Evolutionary conservation across 305 asterid genomes (phyloP), one percentile per base, ranked within the genome.

Genomic region (Fraxinus dipetala): DNA sequence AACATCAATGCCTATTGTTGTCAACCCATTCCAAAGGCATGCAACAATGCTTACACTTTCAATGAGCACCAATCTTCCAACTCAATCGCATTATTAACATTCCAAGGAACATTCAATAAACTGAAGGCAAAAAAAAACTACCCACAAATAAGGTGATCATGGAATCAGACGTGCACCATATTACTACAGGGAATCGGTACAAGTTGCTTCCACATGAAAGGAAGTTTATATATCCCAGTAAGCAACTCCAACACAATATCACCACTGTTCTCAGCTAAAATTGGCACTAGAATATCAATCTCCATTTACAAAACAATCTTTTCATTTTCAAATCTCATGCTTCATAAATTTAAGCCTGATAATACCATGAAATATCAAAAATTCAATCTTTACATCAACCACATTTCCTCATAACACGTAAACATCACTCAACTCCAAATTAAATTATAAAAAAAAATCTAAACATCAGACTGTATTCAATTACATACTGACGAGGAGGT

Each of bases 401-500:
- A 54, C 87, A 88, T 88, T 85, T 63, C 65, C 81, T 72, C 76
- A 78, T 75, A 5, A 59, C 73, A 30, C 61, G 79, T 54, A 6
- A 54, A 20, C 30, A 51, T 18, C 59, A 45, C 61, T 51, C 61
- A 5, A 48, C 8, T 51, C 61, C 61, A 26, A 54, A 65, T 65
- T 65, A 24, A 65, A 65, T 65, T 9, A 0, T 10, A 0, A 4
- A 51, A 0, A 48, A 3, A 26, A 5, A 28, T 7, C 1, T 26
- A 65, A 67, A 28, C 32, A 75, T 73, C 43, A 80, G 81, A 74
- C 76, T 74, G 79, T 43, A 72, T 76, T 74, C 24, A 81, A 81
- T 81, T 73, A 75, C 65, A 3, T 56, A 6, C 26, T 56, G 65
- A 56, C 26, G 28, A 56, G 65, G 26, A 56, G 28, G 65, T 56